Percentiles rank a stretch among this genome's conserved stretches.
phyloP scores from a whole-genome alignment of 768 basidiomycete genomes.

The Phallus indusiatus region DNA sequence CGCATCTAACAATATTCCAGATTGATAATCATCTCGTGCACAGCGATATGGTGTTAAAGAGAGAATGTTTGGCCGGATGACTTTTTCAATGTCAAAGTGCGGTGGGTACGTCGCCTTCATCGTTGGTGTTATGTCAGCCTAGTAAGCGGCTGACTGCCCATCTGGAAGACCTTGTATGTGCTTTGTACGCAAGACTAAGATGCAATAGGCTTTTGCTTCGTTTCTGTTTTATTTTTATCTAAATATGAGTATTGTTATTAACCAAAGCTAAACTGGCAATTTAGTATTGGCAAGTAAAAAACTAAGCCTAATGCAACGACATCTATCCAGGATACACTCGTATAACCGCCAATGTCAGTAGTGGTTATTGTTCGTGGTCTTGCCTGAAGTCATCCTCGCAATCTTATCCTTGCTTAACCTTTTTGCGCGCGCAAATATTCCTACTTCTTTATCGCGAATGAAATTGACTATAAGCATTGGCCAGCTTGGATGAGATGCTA shows the following conservation, averaged over 20 bases:
- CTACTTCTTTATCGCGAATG: slow-evolving; percentile 82
- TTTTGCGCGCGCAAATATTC: slow-evolving; percentile 84
- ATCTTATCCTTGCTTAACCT: slow-evolving; percentile 35
- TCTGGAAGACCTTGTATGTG: too few relatives aligned
- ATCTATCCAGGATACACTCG: too few relatives aligned
- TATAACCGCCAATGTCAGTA: too few relatives aligned
- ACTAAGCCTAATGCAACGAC: too few relatives aligned
- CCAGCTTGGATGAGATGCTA: slow-evolving; percentile 89
- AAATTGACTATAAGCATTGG: slow-evolving; percentile 92
- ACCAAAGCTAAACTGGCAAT: too few relatives aligned
- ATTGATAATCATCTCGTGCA: slow-evolving; percentile 90
- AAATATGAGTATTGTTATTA: too few relatives aligned
- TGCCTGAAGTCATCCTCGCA: neutral
- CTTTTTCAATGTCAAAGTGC: slow-evolving; percentile 77
- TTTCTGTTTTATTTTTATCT: too few relatives aligned
- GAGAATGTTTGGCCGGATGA: slow-evolving; percentile 92
- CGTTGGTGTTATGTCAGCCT: slow-evolving; percentile 22
- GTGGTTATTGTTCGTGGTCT: neutral
- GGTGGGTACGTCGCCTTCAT: slow-evolving; percentile 41
- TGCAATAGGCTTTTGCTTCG: too few relatives aligned
- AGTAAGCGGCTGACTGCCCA: too few relatives aligned
- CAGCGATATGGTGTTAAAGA: slow-evolving; percentile 88
- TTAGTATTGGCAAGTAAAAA: too few relatives aligned
- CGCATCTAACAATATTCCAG: slow-evolving; percentile 89
- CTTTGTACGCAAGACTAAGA: too few relatives aligned